These are phyloP conservation scores for Capsella bursapastoris DNA, from an alignment of 345 rosid species.

Conservation along the genomic window DNA sequence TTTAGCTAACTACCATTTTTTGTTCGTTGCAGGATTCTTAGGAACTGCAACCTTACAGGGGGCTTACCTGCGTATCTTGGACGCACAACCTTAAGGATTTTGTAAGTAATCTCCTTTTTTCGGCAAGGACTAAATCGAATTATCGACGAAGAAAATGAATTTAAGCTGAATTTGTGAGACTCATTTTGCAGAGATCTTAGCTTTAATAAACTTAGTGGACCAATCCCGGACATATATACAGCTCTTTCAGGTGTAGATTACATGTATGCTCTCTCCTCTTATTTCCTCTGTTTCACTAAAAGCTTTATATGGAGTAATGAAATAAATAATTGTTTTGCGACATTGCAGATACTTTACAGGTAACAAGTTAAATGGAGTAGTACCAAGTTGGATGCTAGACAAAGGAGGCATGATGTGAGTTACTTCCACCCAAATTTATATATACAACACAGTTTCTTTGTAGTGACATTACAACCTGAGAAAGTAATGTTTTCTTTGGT, in stretches of 20 bases:
- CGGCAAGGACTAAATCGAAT: too few relatives aligned
- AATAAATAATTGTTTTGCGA: slow-evolving; percentile 27
- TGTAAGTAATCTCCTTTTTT: slow-evolving; percentile 63
- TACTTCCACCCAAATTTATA: too few relatives aligned
- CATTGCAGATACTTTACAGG: slow-evolving; percentile 43
- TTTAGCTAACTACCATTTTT: slow-evolving; percentile 10
- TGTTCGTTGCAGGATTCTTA: slow-evolving; percentile 51
- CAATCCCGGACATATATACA: slow-evolving; percentile 46
- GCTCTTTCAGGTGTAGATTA: slow-evolving; percentile 21
- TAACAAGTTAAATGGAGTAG: slow-evolving; percentile 56
- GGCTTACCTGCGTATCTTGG: slow-evolving; percentile 53
- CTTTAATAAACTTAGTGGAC: slow-evolving; percentile 61
- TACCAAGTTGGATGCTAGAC: slow-evolving; percentile 54
- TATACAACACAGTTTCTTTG: neutral
- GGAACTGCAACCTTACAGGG: slow-evolving; percentile 63
- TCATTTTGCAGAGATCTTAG: slow-evolving; percentile 59
- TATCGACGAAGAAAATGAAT: neutral
- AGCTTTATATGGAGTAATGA: neutral
- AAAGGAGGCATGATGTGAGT: slow-evolving; percentile 54
- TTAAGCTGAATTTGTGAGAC: slow-evolving; percentile 25
- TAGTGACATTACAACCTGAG: neutral
- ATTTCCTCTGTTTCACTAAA: slow-evolving; percentile 16
- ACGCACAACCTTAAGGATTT: slow-evolving; percentile 14
- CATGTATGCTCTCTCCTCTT: slow-evolving; percentile 30
- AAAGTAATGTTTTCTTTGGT: neutral